Evolutionary conservation across 352 stramenopile genomes (phyloP).

Genomic region (Globisporangium orthogonon): DNA sequence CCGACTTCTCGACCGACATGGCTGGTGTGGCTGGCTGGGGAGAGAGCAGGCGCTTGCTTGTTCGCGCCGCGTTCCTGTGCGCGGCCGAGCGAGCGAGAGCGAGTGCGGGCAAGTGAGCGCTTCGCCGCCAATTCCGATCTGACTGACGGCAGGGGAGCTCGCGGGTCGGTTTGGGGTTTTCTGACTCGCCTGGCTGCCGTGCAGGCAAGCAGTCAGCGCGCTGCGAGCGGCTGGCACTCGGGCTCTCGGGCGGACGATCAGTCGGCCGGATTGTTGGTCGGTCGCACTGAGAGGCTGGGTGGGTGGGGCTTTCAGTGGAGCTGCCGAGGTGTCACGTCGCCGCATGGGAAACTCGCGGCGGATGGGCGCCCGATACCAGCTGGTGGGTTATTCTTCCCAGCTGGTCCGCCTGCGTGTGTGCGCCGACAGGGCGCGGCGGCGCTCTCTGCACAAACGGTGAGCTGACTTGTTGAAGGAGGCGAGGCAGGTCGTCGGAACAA

Average conservation of each 20-base stretch:
- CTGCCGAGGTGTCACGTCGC: neutral
- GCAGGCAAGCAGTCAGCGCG: constrained; percentile 5
- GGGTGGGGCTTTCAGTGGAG: neutral
- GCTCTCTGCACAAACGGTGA: neutral
- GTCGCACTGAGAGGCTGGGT: too few species aligned
- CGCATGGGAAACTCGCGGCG: constrained; percentile 7
- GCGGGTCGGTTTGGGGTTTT: neutral
- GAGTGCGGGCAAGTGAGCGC: neutral
- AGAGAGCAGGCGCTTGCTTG: neutral
- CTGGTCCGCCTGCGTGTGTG: constrained; percentile 13
- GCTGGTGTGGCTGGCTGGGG: neutral
- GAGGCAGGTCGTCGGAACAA: too few species aligned
- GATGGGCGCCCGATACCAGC: constrained; percentile 11
- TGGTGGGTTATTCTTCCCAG: constrained; percentile 18
- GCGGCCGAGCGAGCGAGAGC: neutral
- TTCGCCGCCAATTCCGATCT: constrained; percentile 1
- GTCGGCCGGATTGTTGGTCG: too few species aligned
- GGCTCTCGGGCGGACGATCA: constrained; percentile 6
- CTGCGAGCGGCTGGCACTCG: constrained; percentile 6
- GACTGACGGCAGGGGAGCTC: neutral
- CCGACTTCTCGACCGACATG: constrained; percentile 7
- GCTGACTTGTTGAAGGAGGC: constrained; percentile 13
- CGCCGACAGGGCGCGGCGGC: constrained; percentile 3
- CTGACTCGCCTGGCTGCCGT: too few species aligned
- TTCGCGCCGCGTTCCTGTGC: neutral